Conservation (phyloP, 805 yeast genomes). For the Scheffersomyces stipitis region DNA sequence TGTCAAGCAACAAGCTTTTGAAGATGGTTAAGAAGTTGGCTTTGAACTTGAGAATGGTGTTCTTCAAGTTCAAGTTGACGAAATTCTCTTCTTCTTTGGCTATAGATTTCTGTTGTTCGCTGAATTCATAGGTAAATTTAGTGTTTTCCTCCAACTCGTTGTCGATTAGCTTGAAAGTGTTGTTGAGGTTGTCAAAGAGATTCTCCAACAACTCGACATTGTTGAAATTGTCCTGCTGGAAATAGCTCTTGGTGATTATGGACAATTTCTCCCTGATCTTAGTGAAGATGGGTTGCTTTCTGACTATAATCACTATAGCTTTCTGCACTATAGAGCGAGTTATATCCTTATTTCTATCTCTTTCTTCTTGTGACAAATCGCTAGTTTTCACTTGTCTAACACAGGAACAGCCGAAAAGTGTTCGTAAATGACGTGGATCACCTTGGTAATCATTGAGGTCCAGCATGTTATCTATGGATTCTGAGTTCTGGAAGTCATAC, state of each 20-base stretch:
- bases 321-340: constrained; percentile 90
- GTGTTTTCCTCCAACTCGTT: constrained; percentile 16
- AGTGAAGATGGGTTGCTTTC: constrained; percentile 77
- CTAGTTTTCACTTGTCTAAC: constrained; percentile 75
- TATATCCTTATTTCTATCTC: constrained; percentile 56
- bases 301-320: constrained; percentile 80
- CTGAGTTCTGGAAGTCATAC: constrained; percentile 54
- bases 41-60: constrained; percentile 58
- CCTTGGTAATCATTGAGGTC: constrained; percentile 32
- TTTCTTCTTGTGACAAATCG: constrained; percentile 48
- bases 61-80: constrained; percentile 71
- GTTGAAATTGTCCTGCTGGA: constrained; percentile 73
- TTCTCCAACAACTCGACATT: constrained; percentile 69
- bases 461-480: constrained; percentile 45
- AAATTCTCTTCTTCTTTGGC: constrained; percentile 37
- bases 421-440: constrained; percentile 47
- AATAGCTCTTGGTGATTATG: constrained; percentile 83
- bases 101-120: constrained; percentile 1
- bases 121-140: background rate
- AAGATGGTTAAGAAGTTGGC: constrained; percentile 62
- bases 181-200: constrained; percentile 64
- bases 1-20: constrained; percentile 77
- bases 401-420: constrained; percentile 94
- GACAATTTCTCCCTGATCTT: constrained; percentile 88
- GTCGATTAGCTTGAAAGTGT: constrained; percentile 20